phyloP scores from a whole-genome alignment of 163 green algal genomes.

The Scenedesmus sp. region DNA sequence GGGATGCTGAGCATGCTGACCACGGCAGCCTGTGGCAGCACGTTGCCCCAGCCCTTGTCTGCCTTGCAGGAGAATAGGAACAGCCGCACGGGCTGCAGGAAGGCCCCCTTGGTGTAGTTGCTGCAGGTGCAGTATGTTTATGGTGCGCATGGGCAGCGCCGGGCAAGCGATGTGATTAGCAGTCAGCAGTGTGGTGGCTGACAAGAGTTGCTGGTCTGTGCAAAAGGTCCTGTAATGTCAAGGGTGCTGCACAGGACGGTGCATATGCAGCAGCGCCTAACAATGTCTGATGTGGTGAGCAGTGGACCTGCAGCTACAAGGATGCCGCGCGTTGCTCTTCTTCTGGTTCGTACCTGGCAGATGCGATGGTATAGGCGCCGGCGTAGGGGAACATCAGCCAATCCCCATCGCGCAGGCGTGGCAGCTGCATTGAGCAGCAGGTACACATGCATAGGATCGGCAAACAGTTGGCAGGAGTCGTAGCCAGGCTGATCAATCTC shows the following conservation, averaged over 20 bases:
- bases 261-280: too few relatives aligned
- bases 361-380: constrained; percentile 85
- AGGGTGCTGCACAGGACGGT: too few relatives aligned
- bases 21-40: constrained; percentile 8
- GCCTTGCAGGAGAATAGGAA: background rate
- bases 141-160: too few relatives aligned
- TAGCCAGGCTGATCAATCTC: too few relatives aligned
- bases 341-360: background rate
- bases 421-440: constrained; percentile 58
- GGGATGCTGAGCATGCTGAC: constrained; percentile 7
- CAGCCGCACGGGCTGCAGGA: background rate
- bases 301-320: too few relatives aligned
- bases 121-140: background rate
- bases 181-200: background rate
- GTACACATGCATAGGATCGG: background rate
- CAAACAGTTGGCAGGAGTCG: background rate
- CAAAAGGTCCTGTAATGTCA: too few relatives aligned
- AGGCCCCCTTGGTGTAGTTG: background rate
- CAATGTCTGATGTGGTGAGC: too few relatives aligned
- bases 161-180: too few relatives aligned
- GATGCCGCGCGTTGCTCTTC: too few relatives aligned
- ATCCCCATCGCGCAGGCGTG: constrained; percentile 82
- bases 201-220: too few relatives aligned
- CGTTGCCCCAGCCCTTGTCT: background rate
- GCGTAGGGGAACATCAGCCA: constrained; percentile 81